Conservation (phyloP, 192 early-diverging fungal genomes). For the Phlyctochytrium bullatum region DNA sequence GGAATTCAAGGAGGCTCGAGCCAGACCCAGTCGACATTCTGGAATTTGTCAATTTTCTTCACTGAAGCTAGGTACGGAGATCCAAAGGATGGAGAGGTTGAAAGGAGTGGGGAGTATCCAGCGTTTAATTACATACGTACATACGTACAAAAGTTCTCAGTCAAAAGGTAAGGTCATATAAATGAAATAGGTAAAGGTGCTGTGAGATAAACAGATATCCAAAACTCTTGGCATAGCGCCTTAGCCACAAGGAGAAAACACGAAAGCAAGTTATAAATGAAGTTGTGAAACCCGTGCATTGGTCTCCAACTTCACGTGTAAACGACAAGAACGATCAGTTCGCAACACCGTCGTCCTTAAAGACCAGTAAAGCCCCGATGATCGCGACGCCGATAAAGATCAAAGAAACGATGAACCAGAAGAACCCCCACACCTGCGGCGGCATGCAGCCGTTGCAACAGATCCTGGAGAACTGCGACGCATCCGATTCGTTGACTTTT, state of each 20-base stretch:
- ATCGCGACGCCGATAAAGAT: constrained; percentile 78
- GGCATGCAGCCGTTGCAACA: constrained; percentile 67
- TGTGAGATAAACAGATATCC: too few species aligned
- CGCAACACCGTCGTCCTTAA: constrained; percentile 57
- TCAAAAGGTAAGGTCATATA: too few species aligned
- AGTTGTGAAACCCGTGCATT: too few species aligned
- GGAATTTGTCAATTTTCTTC: background rate
- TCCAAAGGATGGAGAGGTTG: background rate
- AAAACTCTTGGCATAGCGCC: too few species aligned
- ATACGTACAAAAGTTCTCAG: too few species aligned
- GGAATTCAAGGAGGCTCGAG: background rate
- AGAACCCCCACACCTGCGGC: constrained; percentile 81
- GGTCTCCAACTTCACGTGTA: too few species aligned
- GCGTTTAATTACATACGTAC: too few species aligned
- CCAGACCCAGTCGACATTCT: background rate
- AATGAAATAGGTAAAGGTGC: too few species aligned
- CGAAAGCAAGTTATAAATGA: background rate
- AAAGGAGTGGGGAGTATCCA: background rate
- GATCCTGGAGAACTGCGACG: constrained; percentile 67
- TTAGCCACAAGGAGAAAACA: background rate
- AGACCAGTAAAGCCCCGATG: constrained; percentile 72
- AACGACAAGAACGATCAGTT: too few species aligned
- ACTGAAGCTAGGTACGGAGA: background rate
- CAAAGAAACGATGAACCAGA: constrained; percentile 88
- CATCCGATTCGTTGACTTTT: constrained; percentile 95